Conservation (phyloP, 495 filamentous ascomycete species). For the Podospora didyma region DNA sequence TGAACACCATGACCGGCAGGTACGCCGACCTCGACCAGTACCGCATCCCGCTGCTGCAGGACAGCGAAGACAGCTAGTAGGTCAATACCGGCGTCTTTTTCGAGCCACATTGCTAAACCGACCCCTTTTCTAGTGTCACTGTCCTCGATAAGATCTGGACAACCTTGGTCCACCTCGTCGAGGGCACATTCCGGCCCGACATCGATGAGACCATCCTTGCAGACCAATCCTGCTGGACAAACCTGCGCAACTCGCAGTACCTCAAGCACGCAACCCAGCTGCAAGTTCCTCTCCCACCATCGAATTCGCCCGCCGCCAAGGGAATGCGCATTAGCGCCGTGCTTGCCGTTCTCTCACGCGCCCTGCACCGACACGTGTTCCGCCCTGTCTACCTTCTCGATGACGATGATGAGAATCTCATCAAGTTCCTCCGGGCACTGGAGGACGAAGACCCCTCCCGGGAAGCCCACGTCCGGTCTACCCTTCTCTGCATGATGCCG, state of each 20-base stretch:
- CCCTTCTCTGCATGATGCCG: slow-evolving; percentile 26
- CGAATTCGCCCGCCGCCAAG: slow-evolving; percentile 34
- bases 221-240: slow-evolving; percentile 35
- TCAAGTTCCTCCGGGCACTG: slow-evolving; percentile 28
- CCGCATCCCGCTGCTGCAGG: slow-evolving; percentile 21
- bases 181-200: slow-evolving; percentile 31
- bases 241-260: slow-evolving; percentile 33
- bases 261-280: slow-evolving; percentile 34
- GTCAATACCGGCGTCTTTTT: no score
- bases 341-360: slow-evolving; percentile 32
- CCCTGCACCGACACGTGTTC: slow-evolving; percentile 32
- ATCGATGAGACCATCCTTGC: slow-evolving; percentile 28
- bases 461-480: slow-evolving; percentile 30
- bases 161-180: slow-evolving; percentile 32
- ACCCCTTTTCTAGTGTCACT: slow-evolving; percentile 17
- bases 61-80: slow-evolving; percentile 32
- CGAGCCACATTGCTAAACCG: neutral
- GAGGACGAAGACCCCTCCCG: slow-evolving; percentile 32
- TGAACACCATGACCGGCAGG: slow-evolving; percentile 16
- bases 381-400: slow-evolving; percentile 34
- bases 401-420: slow-evolving; percentile 28
- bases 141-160: slow-evolving; percentile 39
- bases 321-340: slow-evolving; percentile 37
- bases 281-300: slow-evolving; percentile 30
- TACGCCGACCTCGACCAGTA: slow-evolving; percentile 29